Conservation (phyloP, 495 filamentous ascomycete species). For the Usnea hakonensis region DNA sequence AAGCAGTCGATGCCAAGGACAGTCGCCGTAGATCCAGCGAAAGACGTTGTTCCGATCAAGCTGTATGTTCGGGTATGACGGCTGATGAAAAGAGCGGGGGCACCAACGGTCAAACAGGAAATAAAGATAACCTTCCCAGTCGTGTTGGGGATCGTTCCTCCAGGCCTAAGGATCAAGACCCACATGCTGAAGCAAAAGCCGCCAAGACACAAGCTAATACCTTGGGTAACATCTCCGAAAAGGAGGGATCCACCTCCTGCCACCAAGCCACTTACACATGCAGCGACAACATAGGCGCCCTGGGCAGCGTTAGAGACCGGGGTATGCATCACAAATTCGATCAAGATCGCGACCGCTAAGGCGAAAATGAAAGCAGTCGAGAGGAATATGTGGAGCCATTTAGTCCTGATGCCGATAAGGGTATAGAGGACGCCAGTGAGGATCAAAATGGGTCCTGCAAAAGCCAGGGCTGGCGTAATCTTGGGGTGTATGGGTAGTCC, state of each 20-base stretch:
- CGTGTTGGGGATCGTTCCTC: conserved; percentile 58
- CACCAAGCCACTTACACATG: conserved; percentile 62
- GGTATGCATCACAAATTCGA: conserved; percentile 82
- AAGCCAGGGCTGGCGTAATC: conserved; percentile 71
- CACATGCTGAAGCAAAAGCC: conserved; percentile 90
- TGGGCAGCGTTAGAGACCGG: conserved; percentile 71
- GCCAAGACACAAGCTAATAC: conserved; percentile 77
- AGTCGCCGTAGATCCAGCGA: conserved; percentile 69
- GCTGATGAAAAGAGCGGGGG: conserved; percentile 69
- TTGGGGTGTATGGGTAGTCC: conserved; percentile 63
- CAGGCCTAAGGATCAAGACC: conserved; percentile 69
- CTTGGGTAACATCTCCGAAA: conserved; percentile 81
- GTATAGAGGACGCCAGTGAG: conserved; percentile 59
- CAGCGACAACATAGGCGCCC: conserved; percentile 82
- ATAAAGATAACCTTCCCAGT: conserved; percentile 68
- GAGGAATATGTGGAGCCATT: conserved; percentile 75
- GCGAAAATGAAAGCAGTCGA: conserved; percentile 66
- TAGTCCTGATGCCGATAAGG: conserved; percentile 76
- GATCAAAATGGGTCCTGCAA: conserved; percentile 71
- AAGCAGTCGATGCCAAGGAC: conserved; percentile 89
- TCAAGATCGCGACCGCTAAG: conserved; percentile 71
- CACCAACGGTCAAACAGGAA: conserved; percentile 55
- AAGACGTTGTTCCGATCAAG: conserved; percentile 66
- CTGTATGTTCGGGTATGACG: conserved; percentile 70
- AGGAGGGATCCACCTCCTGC: conserved; percentile 69